These are phyloP conservation scores for Ustilago tritici DNA, from an alignment of 1,284 basidiomycete species.

Conservation along the genomic window DNA sequence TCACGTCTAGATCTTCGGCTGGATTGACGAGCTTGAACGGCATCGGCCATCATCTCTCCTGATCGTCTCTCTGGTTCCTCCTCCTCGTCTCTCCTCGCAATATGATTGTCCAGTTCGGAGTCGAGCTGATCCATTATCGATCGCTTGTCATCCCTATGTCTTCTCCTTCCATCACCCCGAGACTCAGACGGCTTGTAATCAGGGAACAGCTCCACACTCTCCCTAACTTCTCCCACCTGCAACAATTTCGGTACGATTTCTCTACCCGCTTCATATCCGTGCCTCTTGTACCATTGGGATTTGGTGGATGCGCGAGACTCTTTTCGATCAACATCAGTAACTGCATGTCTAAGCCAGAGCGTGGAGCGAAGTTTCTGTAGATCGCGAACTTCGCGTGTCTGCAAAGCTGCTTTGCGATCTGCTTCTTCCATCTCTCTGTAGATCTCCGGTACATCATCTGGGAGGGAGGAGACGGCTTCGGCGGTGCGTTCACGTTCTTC, in stretches of 20 bases:
- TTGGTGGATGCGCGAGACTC: slow-evolving; percentile 45
- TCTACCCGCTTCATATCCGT: slow-evolving; percentile 64
- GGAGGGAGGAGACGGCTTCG: slow-evolving; percentile 30
- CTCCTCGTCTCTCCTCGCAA: slow-evolving; percentile 6
- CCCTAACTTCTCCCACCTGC: slow-evolving; percentile 53
- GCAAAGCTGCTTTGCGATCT: slow-evolving; percentile 32
- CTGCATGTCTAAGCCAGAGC: slow-evolving; percentile 60
- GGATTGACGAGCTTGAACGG: slow-evolving; percentile 13
- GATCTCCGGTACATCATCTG: slow-evolving; percentile 64
- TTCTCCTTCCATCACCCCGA: neutral
- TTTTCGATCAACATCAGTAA: slow-evolving; percentile 61
- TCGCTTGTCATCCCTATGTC: neutral
- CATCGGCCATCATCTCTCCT: slow-evolving; percentile 49
- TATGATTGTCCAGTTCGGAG: slow-evolving; percentile 37
- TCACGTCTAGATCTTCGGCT: slow-evolving; percentile 4
- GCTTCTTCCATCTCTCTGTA: slow-evolving; percentile 66
- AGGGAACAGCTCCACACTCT: slow-evolving; percentile 50
- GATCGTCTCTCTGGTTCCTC: slow-evolving; percentile 27
- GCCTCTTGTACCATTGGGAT: slow-evolving; percentile 65
- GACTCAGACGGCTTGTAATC: slow-evolving; percentile 26
- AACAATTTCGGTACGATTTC: slow-evolving; percentile 66
- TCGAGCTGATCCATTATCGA: slow-evolving; percentile 44
- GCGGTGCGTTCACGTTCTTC: slow-evolving; percentile 12
- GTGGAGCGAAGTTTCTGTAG: slow-evolving; percentile 42
- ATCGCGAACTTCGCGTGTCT: slow-evolving; percentile 32